Evolutionary conservation across 805 yeast genomes (phyloP).

Genomic region (Naumovozyma castellii): DNA sequence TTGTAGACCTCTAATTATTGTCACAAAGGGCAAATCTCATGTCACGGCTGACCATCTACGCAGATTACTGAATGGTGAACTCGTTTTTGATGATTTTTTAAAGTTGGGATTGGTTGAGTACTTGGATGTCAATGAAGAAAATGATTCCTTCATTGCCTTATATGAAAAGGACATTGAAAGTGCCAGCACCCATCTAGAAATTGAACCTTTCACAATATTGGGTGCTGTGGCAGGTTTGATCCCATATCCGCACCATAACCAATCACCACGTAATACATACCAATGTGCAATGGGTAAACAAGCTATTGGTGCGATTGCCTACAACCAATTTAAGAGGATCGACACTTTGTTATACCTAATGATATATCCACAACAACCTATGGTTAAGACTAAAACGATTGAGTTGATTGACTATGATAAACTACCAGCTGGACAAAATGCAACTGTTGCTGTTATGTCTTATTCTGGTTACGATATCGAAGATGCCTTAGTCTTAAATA

Average conservation of each 20-base stretch:
- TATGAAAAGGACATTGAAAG: slow-evolving; percentile 58
- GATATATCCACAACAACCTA: slow-evolving; percentile 99
- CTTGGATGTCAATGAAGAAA: slow-evolving; percentile 94
- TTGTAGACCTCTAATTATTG: slow-evolving; percentile 91
- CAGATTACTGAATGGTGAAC: slow-evolving; percentile 52
- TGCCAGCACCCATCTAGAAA: slow-evolving; percentile 79
- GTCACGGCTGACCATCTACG: slow-evolving; percentile 65
- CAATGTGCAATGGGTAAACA: slow-evolving; percentile 99
- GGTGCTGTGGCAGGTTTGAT: slow-evolving; percentile 98
- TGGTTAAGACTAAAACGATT: slow-evolving; percentile 96
- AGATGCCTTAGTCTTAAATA: slow-evolving; percentile 93
- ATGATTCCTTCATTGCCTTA: slow-evolving; percentile 84
- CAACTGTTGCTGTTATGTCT: slow-evolving; percentile 98
- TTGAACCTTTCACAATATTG: slow-evolving; percentile 93
- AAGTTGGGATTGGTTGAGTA: slow-evolving; percentile 84
- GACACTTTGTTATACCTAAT: slow-evolving; percentile 87
- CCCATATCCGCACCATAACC: slow-evolving; percentile 99
- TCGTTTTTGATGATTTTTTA: slow-evolving; percentile 89
- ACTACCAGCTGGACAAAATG: slow-evolving; percentile 97
- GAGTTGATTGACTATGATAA: slow-evolving; percentile 93
- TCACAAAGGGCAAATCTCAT: slow-evolving; percentile 57
- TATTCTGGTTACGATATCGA: slow-evolving; percentile 98
- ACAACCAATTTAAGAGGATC: slow-evolving; percentile 90
- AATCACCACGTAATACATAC: slow-evolving; percentile 97
- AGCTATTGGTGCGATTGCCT: slow-evolving; percentile 98